Base-by-base conservation (phyloP, 805 yeast genomes). In the Zygosaccharomyces bisporus region DNA sequence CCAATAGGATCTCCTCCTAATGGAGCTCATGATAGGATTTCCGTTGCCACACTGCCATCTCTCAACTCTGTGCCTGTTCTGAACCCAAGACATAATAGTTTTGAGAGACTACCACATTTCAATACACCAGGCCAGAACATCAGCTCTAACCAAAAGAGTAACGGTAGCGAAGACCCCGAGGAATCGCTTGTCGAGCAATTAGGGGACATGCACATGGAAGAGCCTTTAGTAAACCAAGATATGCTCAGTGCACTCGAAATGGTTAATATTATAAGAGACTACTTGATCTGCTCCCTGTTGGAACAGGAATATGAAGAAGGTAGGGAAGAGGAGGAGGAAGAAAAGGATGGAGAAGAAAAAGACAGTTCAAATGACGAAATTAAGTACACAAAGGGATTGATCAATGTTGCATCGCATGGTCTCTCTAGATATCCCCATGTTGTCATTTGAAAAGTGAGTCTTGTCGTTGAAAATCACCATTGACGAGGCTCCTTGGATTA, bases 191-290 rank as follows among this genome's bases (percentile, higher is more conserved):
- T 27, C 16, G 31, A 27, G 14, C 31, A 27, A 12, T 29, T 8
- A 29, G 30, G 3, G 27, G 24, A 3, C 20, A 30, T 31, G 7
- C 29, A 37, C 5, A n/a, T 27, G 13, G 7, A 27, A n/a, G 31
- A 27, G 16, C 6, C 31, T 27, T 3, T 8, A 3, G 47, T 44
- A 7, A 13, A 23, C 4, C 47, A 46, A 14, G 53, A 48, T 10
- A 51, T 53, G 34, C 34, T 44, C 12, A 53, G 52, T 3, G 37
- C 50, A 10, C 49, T 52, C n/a, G 47, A 46, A 6, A 46, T 44
- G 14, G 63, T 60, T 13, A 52, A 56, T 27, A 35, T 57, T 18
- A 52, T 62, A 14, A 57, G 47, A 30, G 66, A 62, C 47, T 63
- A 60, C 42, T 41, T 60, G 36, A 39, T 61, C 13, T 63, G 66